Evolutionary conservation across 306 rosid species (phyloP).

Genomic region (Corylus avellana): DNA sequence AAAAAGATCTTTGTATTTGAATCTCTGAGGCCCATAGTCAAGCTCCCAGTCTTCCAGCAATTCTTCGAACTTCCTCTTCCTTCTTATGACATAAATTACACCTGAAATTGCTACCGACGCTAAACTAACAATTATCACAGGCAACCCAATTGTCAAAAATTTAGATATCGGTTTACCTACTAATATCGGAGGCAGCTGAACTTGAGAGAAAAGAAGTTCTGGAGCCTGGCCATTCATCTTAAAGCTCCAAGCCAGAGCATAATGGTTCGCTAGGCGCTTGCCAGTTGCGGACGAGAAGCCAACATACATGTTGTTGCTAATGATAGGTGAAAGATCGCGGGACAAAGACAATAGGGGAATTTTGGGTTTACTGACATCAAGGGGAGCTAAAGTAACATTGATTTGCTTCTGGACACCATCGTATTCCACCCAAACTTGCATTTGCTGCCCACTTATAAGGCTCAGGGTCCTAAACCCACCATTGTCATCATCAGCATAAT

Average conservation of each 20-base stretch:
- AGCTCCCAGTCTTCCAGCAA: conserved; percentile 43
- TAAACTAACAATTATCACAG: conserved; percentile 1
- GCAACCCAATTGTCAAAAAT: conserved; percentile 28
- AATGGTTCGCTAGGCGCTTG: conserved; percentile 45
- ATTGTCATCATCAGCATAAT: neutral
- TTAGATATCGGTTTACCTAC: neutral
- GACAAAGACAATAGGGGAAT: conserved; percentile 45
- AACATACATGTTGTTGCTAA: conserved; percentile 41
- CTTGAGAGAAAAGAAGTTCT: conserved; percentile 39
- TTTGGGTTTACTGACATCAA: conserved; percentile 34
- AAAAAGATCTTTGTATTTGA: conserved; percentile 36
- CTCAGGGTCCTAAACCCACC: conserved; percentile 34
- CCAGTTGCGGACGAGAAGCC: conserved; percentile 81
- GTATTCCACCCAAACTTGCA: conserved; percentile 72
- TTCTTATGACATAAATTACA: conserved; percentile 22
- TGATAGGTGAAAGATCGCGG: conserved; percentile 36
- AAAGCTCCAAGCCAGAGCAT: conserved; percentile 74
- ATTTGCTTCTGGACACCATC: conserved; percentile 41
- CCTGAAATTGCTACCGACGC: conserved; percentile 14
- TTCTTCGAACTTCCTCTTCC: conserved; percentile 34
- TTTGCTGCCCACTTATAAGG: conserved; percentile 48
- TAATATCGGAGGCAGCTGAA: conserved; percentile 44
- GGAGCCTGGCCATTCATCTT: conserved; percentile 46
- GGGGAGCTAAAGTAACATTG: conserved; percentile 59
- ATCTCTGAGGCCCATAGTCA: conserved; percentile 41